Conservation (phyloP, 352 stramenopile genomes). For the Pythium phragmitis region DNA sequence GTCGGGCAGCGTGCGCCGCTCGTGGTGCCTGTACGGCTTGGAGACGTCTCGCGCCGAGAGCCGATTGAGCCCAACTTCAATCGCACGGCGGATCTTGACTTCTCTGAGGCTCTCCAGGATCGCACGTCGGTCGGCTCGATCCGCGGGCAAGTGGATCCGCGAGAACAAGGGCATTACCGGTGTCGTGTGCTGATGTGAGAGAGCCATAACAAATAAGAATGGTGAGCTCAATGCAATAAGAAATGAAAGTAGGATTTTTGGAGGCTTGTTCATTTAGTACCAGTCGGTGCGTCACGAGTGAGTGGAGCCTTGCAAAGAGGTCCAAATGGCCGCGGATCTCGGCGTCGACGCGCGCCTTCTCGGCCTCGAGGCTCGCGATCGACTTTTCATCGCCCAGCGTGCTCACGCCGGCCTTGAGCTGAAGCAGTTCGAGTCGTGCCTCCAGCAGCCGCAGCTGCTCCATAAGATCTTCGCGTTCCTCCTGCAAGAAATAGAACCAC, state of each 20-base stretch:
- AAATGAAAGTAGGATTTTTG: too few species aligned
- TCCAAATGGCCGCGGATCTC: constrained; percentile 14
- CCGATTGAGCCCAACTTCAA: constrained; percentile 6
- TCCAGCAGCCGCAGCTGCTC: constrained; percentile 14
- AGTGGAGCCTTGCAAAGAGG: constrained; percentile 11
- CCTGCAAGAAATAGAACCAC: neutral
- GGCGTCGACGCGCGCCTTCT: constrained; percentile 6
- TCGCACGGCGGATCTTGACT: constrained; percentile 13
- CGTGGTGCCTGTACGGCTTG: constrained; percentile 23
- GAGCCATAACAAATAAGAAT: neutral
- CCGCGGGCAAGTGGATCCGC: constrained; percentile 13
- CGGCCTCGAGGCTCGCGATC: constrained; percentile 10
- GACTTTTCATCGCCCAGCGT: constrained; percentile 17
- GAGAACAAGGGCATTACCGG: constrained; percentile 12
- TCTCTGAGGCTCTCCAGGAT: constrained; percentile 15
- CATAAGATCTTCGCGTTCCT: constrained; percentile 14
- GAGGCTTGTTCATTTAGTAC: neutral
- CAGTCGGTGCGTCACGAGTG: constrained; percentile 14
- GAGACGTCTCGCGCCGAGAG: neutral
- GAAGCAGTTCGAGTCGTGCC: constrained; percentile 18
- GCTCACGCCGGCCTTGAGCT: constrained; percentile 14
- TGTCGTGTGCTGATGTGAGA: constrained; percentile 10
- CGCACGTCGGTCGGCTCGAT: neutral
- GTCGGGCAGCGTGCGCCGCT: constrained; percentile 3
- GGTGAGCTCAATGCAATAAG: neutral